phyloP scores from a whole-genome alignment of 148 eudicot genomes.

The Nyssa sinensis region DNA sequence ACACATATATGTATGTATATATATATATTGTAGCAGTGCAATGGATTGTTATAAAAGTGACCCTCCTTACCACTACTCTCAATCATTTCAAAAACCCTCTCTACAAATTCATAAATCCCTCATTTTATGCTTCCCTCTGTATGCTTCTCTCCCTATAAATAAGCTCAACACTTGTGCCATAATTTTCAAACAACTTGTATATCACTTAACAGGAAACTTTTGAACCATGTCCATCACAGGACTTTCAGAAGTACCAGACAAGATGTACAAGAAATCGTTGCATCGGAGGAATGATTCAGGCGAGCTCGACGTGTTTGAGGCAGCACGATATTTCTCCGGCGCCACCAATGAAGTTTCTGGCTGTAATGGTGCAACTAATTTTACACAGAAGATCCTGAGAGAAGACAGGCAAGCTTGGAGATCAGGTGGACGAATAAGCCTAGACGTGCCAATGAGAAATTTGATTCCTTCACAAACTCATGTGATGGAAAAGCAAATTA shows the following conservation, averaged over 20 bases:
- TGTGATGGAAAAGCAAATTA: conserved; percentile 16
- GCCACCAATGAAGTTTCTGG: conserved; percentile 32
- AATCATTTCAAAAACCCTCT: conserved; percentile 34
- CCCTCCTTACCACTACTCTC: conserved; percentile 22
- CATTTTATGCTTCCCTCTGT: conserved; percentile 8
- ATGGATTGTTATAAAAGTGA: conserved; percentile 20
- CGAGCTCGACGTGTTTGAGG: conserved; percentile 86
- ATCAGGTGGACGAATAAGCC: conserved; percentile 60
- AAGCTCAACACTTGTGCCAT: background rate
- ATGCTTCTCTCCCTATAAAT: conserved; percentile 2
- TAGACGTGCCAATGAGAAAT: conserved; percentile 55
- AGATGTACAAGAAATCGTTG: conserved; percentile 32
- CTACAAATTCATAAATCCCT: conserved; percentile 9
- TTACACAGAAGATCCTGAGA: conserved; percentile 25
- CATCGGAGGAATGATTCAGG: conserved; percentile 61
- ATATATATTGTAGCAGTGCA: background rate
- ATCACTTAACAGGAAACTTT: background rate
- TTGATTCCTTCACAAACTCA: conserved; percentile 17
- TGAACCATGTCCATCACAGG: conserved; percentile 46
- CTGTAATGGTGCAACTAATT: background rate
- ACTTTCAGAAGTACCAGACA: conserved; percentile 30
- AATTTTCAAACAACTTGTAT: background rate
- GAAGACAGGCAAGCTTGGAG: conserved; percentile 29
- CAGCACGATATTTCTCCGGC: conserved; percentile 64
- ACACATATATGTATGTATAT: background rate